Percentiles rank a stretch among this genome's conserved stretches.
Conservation (phyloP, 805 yeast species). For the Candida silvicultrix region DNA sequence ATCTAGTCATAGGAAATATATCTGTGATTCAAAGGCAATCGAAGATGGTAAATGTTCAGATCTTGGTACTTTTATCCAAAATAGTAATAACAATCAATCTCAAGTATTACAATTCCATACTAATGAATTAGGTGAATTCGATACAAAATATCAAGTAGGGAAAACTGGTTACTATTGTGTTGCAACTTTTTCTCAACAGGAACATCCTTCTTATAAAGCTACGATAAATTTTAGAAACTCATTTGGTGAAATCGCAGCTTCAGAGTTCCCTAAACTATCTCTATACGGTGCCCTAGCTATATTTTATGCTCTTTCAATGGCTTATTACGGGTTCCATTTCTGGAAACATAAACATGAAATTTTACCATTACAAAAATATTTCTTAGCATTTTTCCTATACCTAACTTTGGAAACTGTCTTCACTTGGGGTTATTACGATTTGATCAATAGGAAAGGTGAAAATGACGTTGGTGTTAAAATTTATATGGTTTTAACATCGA, state of each 20-base stretch:
- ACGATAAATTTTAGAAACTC: constrained; percentile 85
- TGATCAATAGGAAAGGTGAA: constrained; percentile 58
- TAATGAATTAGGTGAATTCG: constrained; percentile 50
- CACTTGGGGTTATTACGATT: constrained; percentile 88
- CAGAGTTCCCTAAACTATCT: constrained; percentile 87
- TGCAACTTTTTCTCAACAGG: constrained; percentile 47
- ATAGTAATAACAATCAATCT: constrained; percentile 38
- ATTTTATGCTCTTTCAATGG: constrained; percentile 73
- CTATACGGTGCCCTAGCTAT: constrained; percentile 82
- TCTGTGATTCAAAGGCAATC: constrained; percentile 74
- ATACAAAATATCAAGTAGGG: constrained; percentile 55
- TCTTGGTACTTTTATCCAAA: constrained; percentile 57
- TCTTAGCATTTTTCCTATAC: constrained; percentile 78
- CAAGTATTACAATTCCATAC: constrained; percentile 53
- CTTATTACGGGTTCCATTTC: constrained; percentile 80
- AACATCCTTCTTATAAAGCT: constrained; percentile 44
- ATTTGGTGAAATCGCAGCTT: constrained; percentile 82
- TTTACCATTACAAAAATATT: constrained; percentile 83
- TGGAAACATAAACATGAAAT: constrained; percentile 82
- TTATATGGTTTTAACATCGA: constrained; percentile 71
- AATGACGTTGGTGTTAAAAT: constrained; percentile 50
- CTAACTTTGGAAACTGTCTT: constrained; percentile 79
- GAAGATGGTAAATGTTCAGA: constrained; percentile 49
- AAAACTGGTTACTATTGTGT: constrained; percentile 92
- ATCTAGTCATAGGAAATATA: constrained; percentile 42